phyloP scores from a whole-genome alignment of 768 basidiomycete species.

The Guyanaporus albipodus region DNA sequence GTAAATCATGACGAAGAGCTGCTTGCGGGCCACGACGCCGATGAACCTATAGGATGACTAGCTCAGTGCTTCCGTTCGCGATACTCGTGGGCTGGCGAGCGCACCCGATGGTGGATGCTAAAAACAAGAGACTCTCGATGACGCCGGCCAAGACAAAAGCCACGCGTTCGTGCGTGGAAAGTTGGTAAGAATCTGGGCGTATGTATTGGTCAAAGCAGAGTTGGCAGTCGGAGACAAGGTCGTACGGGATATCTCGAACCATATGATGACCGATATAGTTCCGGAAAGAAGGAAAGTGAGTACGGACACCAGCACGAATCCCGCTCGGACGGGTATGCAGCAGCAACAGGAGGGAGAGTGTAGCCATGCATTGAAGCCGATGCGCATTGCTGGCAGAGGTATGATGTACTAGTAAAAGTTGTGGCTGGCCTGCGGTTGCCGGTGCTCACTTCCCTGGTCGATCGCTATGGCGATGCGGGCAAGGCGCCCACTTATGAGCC shows the following conservation, averaged over 20 bases:
- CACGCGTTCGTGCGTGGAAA: constrained; percentile 29
- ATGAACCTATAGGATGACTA: constrained; percentile 43
- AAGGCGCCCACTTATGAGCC: background rate
- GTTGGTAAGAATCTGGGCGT: constrained; percentile 34
- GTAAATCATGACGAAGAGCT: constrained; percentile 54
- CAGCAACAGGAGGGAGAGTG: constrained; percentile 56
- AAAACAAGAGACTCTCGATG: constrained; percentile 50
- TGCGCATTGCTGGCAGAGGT: constrained; percentile 31
- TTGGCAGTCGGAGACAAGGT: constrained; percentile 1
- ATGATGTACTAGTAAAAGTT: background rate
- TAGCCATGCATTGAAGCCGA: constrained; percentile 43
- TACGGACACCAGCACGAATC: constrained; percentile 53
- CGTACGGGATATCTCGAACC: constrained; percentile 62
- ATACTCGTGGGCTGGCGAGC: background rate
- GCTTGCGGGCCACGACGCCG: constrained; percentile 61
- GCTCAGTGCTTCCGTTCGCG: background rate
- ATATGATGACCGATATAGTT: constrained; percentile 48
- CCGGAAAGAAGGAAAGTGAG: constrained; percentile 54
- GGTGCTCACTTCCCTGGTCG: background rate
- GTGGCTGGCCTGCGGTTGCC: background rate
- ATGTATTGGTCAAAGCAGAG: background rate
- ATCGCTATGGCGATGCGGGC: background rate
- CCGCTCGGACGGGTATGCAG: constrained; percentile 59
- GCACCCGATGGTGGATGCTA: constrained; percentile 56
- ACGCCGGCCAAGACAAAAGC: constrained; percentile 50